phyloP scores from a whole-genome alignment of 2,329 filamentous ascomycete genomes.

The Drechmeria coniospora region DNA sequence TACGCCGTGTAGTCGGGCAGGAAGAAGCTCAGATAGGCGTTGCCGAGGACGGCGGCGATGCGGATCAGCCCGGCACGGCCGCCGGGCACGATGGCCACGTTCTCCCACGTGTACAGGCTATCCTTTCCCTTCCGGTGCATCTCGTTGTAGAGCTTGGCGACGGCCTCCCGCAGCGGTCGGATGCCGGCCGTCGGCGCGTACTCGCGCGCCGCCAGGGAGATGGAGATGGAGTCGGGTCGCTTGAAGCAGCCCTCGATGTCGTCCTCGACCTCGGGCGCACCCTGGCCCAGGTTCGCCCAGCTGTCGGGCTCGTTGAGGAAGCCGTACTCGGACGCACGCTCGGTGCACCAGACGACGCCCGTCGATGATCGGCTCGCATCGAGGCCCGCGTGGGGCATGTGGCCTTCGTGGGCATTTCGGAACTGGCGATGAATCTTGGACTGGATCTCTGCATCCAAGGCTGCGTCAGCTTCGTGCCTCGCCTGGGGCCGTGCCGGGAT shows the following conservation, averaged over 20 bases:
- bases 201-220: constrained; percentile 66
- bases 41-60: constrained; percentile 86
- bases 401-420: constrained; percentile 77
- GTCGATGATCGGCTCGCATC: constrained; percentile 80
- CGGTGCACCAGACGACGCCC: constrained; percentile 85
- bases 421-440: constrained; percentile 83
- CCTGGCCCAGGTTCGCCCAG: constrained; percentile 92
- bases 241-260: constrained; percentile 82
- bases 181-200: constrained; percentile 93
- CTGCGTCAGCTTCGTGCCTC: constrained; percentile 5
- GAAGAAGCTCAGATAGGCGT: constrained; percentile 86
- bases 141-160: constrained; percentile 84
- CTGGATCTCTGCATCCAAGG: constrained; percentile 46
- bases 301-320: constrained; percentile 65
- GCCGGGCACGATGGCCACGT: constrained; percentile 90
- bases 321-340: constrained; percentile 77
- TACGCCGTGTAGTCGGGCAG: constrained; percentile 94
- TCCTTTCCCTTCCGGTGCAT: constrained; percentile 78
- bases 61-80: constrained; percentile 85
- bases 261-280: constrained; percentile 85
- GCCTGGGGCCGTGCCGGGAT: too few relatives aligned
- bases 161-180: constrained; percentile 74
- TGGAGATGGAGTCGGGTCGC: constrained; percentile 62
- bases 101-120: constrained; percentile 92
- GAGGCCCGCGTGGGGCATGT: constrained; percentile 79